Evolutionary conservation across 2,329 filamentous ascomycete genomes (phyloP).

Genomic region (Stagonosporopsis vannaccii): DNA sequence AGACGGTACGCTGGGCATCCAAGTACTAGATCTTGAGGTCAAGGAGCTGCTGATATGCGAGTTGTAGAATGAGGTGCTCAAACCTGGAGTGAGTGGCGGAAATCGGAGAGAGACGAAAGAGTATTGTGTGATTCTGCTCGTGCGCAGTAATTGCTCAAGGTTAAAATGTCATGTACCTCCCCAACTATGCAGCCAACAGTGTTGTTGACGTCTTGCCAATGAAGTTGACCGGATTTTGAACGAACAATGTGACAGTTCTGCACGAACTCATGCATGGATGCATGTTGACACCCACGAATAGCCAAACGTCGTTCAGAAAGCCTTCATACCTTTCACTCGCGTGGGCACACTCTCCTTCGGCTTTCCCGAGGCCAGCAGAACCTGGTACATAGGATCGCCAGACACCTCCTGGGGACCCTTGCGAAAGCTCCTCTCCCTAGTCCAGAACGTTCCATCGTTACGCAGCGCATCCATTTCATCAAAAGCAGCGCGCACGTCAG

Average conservation of each 20-base stretch:
- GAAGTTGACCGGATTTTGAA: neutral
- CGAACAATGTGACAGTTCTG: neutral
- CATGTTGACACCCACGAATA: neutral
- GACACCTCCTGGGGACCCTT: constrained; percentile 28
- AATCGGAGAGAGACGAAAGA: neutral
- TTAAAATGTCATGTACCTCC: neutral
- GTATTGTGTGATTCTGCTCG: neutral
- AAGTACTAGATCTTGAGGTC: constrained; percentile 18
- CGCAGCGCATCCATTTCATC: constrained; percentile 21
- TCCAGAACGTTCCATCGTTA: neutral
- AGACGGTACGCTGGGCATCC: constrained; percentile 9
- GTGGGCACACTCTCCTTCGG: constrained; percentile 37
- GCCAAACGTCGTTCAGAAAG: neutral
- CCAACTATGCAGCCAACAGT: neutral
- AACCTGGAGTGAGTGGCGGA: neutral
- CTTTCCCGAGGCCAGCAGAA: constrained; percentile 32
- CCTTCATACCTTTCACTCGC: constrained; percentile 24
- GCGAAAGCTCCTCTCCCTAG: constrained; percentile 16
- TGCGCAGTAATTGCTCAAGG: neutral
- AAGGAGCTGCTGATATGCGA: constrained; percentile 3
- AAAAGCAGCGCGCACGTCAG: constrained; percentile 30
- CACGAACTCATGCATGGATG: too few relatives aligned
- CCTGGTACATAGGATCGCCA: constrained; percentile 26
- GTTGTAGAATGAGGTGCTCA: constrained; percentile 1
- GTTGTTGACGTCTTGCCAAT: neutral